Conservation (phyloP, 192 early-diverging fungal genomes). For the Jimgerdemannia flammicorona region DNA sequence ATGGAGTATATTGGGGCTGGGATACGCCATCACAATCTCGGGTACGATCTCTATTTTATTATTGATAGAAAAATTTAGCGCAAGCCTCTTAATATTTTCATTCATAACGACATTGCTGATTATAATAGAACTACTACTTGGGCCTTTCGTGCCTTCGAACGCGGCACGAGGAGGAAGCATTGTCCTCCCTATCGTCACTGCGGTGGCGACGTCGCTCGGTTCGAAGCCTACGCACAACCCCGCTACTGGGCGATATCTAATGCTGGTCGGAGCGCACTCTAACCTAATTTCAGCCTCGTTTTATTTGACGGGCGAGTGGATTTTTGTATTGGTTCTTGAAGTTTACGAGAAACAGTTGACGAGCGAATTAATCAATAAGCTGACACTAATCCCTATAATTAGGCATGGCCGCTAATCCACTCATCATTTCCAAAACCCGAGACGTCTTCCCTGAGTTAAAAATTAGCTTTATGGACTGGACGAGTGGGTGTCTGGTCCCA, state of each 20-base stretch:
- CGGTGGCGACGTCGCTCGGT: constrained; percentile 53
- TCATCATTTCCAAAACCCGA: constrained; percentile 57
- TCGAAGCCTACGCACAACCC: constrained; percentile 34
- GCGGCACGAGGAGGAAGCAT: constrained; percentile 79
- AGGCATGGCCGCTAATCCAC: constrained; percentile 70
- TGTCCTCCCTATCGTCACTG: constrained; percentile 68
- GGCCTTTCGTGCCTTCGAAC: constrained; percentile 69
- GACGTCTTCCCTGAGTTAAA: constrained; percentile 56
- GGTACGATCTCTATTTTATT: constrained; percentile 14
- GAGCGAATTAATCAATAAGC: not conserved
- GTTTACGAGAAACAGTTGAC: no score
- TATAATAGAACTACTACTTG: constrained; percentile 54
- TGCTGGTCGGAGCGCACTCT: constrained; percentile 59
- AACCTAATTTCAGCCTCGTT: constrained; percentile 72
- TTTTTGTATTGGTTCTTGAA: no score
- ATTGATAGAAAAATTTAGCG: not conserved
- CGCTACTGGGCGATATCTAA: constrained; percentile 51
- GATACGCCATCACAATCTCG: constrained; percentile 44
- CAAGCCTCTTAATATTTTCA: not conserved
- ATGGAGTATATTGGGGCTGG: constrained; percentile 46
- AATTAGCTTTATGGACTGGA: constrained; percentile 66
- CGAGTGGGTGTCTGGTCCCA: constrained; percentile 51
- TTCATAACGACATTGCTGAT: not conserved
- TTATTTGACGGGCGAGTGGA: constrained; percentile 53
- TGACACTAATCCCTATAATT: not conserved